Evolutionary conservation across 768 basidiomycete genomes (phyloP), one percentile per base, ranked within the genome.

Genomic region (Suillus occidentalis): DNA sequence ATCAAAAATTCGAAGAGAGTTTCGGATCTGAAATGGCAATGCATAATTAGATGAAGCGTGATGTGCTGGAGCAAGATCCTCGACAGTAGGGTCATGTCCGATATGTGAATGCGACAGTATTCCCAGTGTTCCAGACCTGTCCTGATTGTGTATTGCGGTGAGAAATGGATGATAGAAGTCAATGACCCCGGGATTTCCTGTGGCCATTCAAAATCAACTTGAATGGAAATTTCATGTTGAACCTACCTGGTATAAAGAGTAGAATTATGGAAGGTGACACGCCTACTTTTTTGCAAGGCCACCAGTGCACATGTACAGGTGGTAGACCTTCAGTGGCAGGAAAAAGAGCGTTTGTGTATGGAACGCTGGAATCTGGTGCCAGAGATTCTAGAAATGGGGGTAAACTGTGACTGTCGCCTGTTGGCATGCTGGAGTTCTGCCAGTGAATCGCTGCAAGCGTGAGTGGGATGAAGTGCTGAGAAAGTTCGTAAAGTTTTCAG

Each of bases 111-210:
- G 85, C 9, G 82, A 84, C 22, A 89, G 75, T 52, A 92, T 84
- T 22, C 87, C 83, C 40, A 88, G 71, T 37, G 75, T 73, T 8
- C 68, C 71, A 6, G 76, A 73, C 16, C 68, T 64, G 40, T 68
- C 76, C 67, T 75, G 73, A 37, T 72, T 67, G 60, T 86, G 78
- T 2, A 93, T 73, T 5, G 79, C 79, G 25, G 80, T 76, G 16
- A 94, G 80, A 71, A 91, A 94, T 2, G 84, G 83, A 1, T 78
- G 78, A 68, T 93, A 94, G 75, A 92, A 91, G 53, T 83, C 81
- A 39, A 88, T 66, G 18, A 91, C 76, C 8, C 91, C 91, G 1
- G 84, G 84, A 70, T 86, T 85, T 31, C 83, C 84, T 79, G 34
- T 47, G 43, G 53, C 25, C 12, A 60, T 63, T 62, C 36, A 50